Evolutionary conservation across 331 rosid species (phyloP).

Genomic region (Pyrus hybrid): DNA sequence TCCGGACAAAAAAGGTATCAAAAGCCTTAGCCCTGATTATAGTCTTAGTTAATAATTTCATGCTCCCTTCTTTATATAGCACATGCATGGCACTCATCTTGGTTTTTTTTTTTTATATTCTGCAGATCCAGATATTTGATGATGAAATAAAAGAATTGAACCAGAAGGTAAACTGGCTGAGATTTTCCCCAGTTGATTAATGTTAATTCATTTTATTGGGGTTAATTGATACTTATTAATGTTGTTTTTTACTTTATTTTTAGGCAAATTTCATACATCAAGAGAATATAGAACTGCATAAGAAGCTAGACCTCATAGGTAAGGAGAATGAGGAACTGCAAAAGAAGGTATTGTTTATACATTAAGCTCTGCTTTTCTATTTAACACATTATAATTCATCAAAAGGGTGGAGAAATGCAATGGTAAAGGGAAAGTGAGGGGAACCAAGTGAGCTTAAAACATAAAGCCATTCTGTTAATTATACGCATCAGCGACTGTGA

Average conservation of each 20-base stretch:
- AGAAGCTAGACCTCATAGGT: constrained; percentile 45
- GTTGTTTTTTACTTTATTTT: constrained; percentile 2
- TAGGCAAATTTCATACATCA: too few relatives aligned
- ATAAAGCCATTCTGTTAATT: not conserved
- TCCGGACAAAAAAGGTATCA: too few relatives aligned
- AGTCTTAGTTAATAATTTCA: too few relatives aligned
- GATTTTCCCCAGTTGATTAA: constrained; percentile 6
- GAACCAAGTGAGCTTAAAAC: constrained; percentile 4
- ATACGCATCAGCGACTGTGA: constrained; percentile 6
- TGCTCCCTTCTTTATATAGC: too few relatives aligned
- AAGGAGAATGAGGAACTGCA: constrained; percentile 56
- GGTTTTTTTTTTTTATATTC: not conserved
- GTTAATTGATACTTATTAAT: not conserved
- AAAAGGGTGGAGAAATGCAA: too few relatives aligned
- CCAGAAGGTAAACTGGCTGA: constrained; percentile 46
- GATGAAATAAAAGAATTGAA: constrained; percentile 64
- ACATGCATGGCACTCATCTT: too few relatives aligned
- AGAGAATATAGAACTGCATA: constrained; percentile 45
- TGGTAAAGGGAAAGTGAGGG: not conserved
- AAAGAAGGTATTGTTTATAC: constrained; percentile 43
- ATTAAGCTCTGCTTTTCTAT: not conserved
- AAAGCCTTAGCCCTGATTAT: too few relatives aligned
- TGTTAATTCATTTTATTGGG: not conserved
- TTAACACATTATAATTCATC: not conserved
- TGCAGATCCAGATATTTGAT: constrained; percentile 62